Evolutionary conservation across 208 protist species (phyloP).

Genomic region (Trypanosoma boissoni): DNA sequence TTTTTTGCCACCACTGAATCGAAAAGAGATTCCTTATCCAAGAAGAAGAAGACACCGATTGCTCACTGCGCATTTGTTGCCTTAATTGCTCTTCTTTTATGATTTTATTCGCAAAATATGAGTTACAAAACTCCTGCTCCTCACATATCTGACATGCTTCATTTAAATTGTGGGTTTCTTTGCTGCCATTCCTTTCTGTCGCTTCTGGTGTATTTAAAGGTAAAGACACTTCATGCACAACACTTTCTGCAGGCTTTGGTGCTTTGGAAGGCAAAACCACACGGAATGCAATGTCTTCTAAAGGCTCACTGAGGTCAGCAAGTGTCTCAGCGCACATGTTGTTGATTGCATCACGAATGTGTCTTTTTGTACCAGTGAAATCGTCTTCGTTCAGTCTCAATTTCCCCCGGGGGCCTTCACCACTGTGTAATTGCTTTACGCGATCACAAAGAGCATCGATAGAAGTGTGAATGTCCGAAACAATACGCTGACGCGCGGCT

Average conservation of each 20-base stretch:
- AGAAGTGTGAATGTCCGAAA: slow-evolving; percentile 27
- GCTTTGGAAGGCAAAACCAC: slow-evolving; percentile 8
- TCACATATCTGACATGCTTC: slow-evolving; percentile 29
- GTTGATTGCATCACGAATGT: slow-evolving; percentile 16
- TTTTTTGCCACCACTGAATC: too few relatives aligned
- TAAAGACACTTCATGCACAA: too few relatives aligned
- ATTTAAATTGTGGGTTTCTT: slow-evolving; percentile 16
- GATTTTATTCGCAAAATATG: slow-evolving; percentile 27
- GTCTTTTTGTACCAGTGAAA: too few relatives aligned
- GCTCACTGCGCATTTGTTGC: too few relatives aligned
- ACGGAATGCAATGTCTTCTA: slow-evolving; percentile 17
- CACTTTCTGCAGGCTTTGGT: too few relatives aligned
- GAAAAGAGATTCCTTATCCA: too few relatives aligned
- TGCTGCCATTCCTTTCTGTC: too few relatives aligned
- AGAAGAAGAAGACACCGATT: too few relatives aligned
- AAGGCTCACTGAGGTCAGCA: slow-evolving; percentile 19
- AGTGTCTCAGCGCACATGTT: slow-evolving; percentile 18
- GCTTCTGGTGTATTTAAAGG: too few relatives aligned
- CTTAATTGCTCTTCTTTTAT: slow-evolving; percentile 16
- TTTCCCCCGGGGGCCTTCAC: too few relatives aligned
- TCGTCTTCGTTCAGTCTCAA: too few relatives aligned
- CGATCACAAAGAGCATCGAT: slow-evolving; percentile 29
- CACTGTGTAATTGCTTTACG: too few relatives aligned
- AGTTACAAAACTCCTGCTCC: slow-evolving; percentile 20
- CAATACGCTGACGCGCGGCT: slow-evolving; percentile 20